These are phyloP conservation scores for Panicum hallii DNA, from an alignment of 202 grass and related monocot species.

Conservation along the genomic window DNA sequence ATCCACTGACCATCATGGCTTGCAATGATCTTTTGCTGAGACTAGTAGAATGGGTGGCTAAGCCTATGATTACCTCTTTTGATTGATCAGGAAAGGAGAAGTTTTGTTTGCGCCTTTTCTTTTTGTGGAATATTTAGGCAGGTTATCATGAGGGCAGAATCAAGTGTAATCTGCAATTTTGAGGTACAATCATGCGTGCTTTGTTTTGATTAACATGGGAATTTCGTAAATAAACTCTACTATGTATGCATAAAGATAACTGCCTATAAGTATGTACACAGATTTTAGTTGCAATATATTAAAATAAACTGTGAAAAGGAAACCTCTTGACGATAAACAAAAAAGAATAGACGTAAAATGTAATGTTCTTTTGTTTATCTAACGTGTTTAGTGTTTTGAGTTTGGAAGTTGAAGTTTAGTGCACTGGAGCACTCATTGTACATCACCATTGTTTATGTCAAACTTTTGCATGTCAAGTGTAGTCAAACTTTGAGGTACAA, in stretches of 20 bases:
- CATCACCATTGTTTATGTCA: background rate
- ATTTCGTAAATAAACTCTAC: background rate
- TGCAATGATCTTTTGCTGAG: constrained; percentile 27
- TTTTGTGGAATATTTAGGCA: background rate
- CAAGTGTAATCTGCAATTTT: background rate
- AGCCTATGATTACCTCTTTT: constrained; percentile 43
- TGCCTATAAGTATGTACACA: background rate
- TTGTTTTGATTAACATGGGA: background rate
- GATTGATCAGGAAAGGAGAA: background rate
- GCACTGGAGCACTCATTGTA: background rate
- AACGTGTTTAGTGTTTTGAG: background rate
- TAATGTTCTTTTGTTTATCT: background rate
- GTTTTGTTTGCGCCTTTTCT: background rate
- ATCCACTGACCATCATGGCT: constrained; percentile 30
- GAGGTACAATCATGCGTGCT: background rate
- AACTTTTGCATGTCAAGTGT: background rate
- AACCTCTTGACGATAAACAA: background rate
- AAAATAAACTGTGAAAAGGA: background rate
- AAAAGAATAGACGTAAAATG: background rate
- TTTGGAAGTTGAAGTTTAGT: background rate
- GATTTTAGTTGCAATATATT: background rate
- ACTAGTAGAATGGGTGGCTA: background rate
- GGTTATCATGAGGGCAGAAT: background rate
- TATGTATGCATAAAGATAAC: background rate
- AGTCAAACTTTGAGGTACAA: background rate